Conservation (phyloP, 2,329 filamentous ascomycete genomes). For the Scortechinia acanthostroma region DNA sequence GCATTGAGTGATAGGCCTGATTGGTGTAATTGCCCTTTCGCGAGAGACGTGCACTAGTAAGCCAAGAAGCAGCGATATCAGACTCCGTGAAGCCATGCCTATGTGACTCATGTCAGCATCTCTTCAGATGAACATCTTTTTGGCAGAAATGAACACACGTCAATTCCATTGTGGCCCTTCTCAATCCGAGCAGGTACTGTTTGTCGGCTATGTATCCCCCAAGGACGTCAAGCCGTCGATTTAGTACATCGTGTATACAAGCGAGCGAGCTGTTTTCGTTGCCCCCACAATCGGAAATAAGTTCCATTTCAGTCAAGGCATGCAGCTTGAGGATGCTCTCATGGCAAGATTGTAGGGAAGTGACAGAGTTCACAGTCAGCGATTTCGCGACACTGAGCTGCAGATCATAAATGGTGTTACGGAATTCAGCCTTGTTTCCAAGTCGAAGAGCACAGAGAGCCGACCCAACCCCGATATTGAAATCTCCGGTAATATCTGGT, state of each 20-base stretch:
- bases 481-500: slow-evolving; percentile 33
- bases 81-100: slow-evolving; percentile 33
- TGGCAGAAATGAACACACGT: too few species aligned
- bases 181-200: slow-evolving; percentile 56
- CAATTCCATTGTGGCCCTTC: slow-evolving; percentile 53
- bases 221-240: slow-evolving; percentile 50
- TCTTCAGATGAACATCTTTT: too few species aligned
- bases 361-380: not conserved
- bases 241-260: slow-evolving; percentile 20
- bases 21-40: slow-evolving; percentile 53
- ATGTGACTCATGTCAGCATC: not conserved
- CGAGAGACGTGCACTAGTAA: slow-evolving; percentile 52
- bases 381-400: not conserved
- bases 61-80: slow-evolving; percentile 54
- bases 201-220: slow-evolving; percentile 61
- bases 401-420: not conserved
- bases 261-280: not conserved
- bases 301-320: not conserved
- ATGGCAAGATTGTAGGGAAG: not conserved
- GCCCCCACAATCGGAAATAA: not conserved
- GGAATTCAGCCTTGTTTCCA: slow-evolving; percentile 15
- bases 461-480: slow-evolving; percentile 45
- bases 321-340: not conserved
- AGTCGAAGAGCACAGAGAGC: slow-evolving; percentile 40
- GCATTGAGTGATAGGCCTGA: slow-evolving; percentile 59